These are phyloP conservation scores for Monilinia fructigena DNA, from an alignment of 2,329 filamentous ascomycete genomes.

Conservation along the genomic window DNA sequence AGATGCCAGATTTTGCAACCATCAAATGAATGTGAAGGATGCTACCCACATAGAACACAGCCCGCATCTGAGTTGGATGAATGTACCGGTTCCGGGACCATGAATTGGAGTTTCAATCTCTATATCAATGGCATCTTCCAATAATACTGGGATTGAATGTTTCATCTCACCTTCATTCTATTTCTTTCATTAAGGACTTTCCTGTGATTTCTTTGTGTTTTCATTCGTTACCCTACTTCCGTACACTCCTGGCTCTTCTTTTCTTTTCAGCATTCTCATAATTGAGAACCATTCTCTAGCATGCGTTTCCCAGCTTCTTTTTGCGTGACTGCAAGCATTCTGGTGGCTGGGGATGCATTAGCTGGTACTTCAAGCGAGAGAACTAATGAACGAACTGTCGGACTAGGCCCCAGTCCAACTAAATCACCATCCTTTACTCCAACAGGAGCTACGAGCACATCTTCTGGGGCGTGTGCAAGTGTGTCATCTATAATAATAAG, in stretches of 20 bases:
- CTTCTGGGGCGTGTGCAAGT: constrained; percentile 6
- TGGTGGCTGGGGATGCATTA: not conserved
- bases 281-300: not conserved
- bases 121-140: not conserved
- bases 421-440: not conserved
- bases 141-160: not conserved
- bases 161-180: no score
- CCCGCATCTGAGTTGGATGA: not conserved
- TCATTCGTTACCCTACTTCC: not conserved
- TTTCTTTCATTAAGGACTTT: not conserved
- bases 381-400: not conserved
- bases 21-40: not conserved
- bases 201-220: not conserved
- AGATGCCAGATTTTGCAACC: not conserved
- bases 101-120: not conserved
- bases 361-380: not conserved
- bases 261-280: not conserved
- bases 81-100: not conserved
- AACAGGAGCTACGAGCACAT: not conserved
- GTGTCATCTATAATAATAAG: constrained; percentile 1
- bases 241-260: not conserved
- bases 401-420: not conserved
- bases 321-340: not conserved
- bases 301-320: constrained; percentile 5
- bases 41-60: not conserved